Conservation (phyloP, 2,329 filamentous ascomycete genomes). For the Curvularia sp. region DNA sequence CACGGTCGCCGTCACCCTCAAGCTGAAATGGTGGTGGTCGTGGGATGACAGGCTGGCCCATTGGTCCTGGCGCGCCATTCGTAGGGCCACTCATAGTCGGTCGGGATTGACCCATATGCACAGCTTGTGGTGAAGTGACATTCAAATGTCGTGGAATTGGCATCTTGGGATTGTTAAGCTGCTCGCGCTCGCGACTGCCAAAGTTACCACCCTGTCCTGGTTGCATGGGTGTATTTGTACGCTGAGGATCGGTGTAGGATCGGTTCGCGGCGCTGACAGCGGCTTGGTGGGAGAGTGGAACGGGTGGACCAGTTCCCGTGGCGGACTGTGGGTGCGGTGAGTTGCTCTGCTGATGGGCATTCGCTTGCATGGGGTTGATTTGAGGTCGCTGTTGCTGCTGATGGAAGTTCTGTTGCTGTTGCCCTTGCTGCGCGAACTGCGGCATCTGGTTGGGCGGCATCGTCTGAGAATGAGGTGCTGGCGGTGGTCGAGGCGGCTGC, state of each 20-base stretch:
- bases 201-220: slow-evolving; percentile 41
- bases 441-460: slow-evolving; percentile 41
- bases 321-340: slow-evolving; percentile 50
- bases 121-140: slow-evolving; percentile 74
- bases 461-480: slow-evolving; percentile 39
- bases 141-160: slow-evolving; percentile 84
- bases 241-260: slow-evolving; percentile 48
- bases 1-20: slow-evolving; percentile 88
- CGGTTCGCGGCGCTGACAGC: slow-evolving; percentile 54
- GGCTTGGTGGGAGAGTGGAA: slow-evolving; percentile 55
- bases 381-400: slow-evolving; percentile 45
- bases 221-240: slow-evolving; percentile 47
- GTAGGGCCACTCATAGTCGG: slow-evolving; percentile 84
- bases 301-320: slow-evolving; percentile 43
- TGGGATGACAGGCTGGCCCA: slow-evolving; percentile 84
- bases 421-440: slow-evolving; percentile 38
- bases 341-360: slow-evolving; percentile 46
- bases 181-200: slow-evolving; percentile 49
- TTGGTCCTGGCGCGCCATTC: slow-evolving; percentile 78
- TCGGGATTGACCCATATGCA: slow-evolving; percentile 73
- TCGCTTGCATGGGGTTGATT: slow-evolving; percentile 48
- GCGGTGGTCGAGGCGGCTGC: slow-evolving; percentile 36
- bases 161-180: slow-evolving; percentile 68
- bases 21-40: slow-evolving; percentile 85
- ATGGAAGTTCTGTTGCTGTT: slow-evolving; percentile 42